phyloP scores from a whole-genome alignment of 2,329 filamentous ascomycete genomes.

The Talaromyces piceae region DNA sequence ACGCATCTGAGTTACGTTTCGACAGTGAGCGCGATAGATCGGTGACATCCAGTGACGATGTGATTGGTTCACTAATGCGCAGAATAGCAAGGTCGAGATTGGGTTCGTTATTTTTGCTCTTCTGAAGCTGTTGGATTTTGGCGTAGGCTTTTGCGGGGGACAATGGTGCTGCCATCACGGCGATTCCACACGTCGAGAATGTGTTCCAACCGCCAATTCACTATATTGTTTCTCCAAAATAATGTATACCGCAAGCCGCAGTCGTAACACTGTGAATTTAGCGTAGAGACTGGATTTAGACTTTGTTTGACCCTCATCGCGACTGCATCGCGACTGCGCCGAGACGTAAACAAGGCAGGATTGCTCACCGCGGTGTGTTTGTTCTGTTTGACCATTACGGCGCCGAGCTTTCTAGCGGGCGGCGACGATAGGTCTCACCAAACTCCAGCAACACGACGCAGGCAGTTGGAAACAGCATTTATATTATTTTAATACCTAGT shows the following conservation, averaged over 20 bases:
- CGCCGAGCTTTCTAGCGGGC: background rate
- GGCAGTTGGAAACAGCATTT: background rate
- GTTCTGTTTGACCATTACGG: conserved; percentile 10
- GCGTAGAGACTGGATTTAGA: background rate
- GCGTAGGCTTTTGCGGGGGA: conserved; percentile 20
- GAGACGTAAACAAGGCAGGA: conserved; percentile 1
- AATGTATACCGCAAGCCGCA: no score
- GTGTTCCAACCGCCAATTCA: background rate
- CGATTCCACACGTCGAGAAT: background rate
- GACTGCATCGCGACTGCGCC: background rate
- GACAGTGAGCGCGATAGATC: conserved; percentile 23
- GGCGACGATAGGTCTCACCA: background rate
- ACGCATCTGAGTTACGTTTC: conserved; percentile 65
- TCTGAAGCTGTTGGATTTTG: conserved; percentile 41
- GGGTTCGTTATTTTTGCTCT: conserved; percentile 42
- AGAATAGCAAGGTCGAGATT: conserved; percentile 57
- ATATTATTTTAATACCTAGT: background rate
- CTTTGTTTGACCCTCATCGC: background rate
- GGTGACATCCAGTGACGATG: conserved; percentile 33
- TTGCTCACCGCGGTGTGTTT: conserved; percentile 11
- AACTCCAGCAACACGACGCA: background rate
- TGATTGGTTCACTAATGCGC: conserved; percentile 67
- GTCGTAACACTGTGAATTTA: no score
- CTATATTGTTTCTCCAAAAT: background rate
- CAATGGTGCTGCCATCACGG: conserved; percentile 14